phyloP scores from a whole-genome alignment of 371 early-diverging fungal genomes.

The Haplosporangium sp. region DNA sequence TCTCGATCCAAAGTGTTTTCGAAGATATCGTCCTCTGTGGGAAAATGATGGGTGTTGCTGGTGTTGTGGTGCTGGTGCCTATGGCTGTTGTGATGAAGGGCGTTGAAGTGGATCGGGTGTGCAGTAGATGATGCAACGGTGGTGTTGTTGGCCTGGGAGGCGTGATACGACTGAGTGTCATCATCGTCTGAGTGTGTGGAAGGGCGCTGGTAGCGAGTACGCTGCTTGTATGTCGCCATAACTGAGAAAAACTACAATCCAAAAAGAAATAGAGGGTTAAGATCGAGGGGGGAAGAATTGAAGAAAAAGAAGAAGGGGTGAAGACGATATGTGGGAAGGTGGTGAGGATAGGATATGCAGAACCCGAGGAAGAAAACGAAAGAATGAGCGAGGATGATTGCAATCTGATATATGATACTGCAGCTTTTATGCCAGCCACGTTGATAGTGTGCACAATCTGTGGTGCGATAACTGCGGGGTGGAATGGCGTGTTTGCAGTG shows the following conservation, averaged over 20 bases:
- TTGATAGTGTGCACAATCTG: no score
- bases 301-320: background rate
- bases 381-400: background rate
- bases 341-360: background rate
- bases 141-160: background rate
- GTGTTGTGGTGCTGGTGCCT: constrained; percentile 1
- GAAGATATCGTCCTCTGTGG: constrained; percentile 28
- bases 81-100: constrained; percentile 8
- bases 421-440: background rate
- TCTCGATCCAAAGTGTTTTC: constrained; percentile 41
- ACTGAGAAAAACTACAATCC: background rate
- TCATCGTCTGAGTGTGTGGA: constrained; percentile 22
- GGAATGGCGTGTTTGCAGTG: background rate
- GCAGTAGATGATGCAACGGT: constrained; percentile 4
- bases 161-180: constrained; percentile 8
- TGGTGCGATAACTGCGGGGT: no score
- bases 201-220: constrained; percentile 26
- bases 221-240: constrained; percentile 53
- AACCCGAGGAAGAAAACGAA: background rate
- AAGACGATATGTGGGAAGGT: background rate
- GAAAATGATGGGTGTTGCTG: background rate
- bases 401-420: background rate
- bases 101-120: background rate
- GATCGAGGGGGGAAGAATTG: background rate
- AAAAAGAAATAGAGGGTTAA: constrained; percentile 1